Evolutionary conservation across 306 rosid genomes (phyloP), one percentile per base, ranked within the genome.

Genomic region (Castanospermum australe): DNA sequence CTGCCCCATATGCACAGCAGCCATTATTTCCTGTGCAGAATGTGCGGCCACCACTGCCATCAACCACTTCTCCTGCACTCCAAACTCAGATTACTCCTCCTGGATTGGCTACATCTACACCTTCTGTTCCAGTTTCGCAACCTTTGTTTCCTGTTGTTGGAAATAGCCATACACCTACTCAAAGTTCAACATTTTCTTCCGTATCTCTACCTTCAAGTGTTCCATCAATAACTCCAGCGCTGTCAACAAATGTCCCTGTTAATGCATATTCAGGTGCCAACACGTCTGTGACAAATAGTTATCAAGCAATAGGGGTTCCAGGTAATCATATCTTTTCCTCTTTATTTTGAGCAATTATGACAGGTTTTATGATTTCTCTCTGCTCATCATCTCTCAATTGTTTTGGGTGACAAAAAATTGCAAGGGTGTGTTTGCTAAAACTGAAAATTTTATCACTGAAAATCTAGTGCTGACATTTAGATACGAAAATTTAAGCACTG

Each of bases 11-110:
- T 81, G 70, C 86, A 50, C 98, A 87, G 24, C 99, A 91, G 82
- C 99, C 99, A 65, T 86, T 96, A 82, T 96, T 96, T 88, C 99
- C 99, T 36, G 96, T 96, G 86, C 99, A 96, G 89, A 92, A 85
- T 75, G 81, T 78, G 73, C 85, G 93, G 79, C 93, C 94, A 45
- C 93, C 97, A 52, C 50, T 90, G 36, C 86, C 94, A 42, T 50
- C 90, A 81, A 71, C 94, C 28, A 72, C 84, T 36, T 62, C 93
- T 39, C 79, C 93, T 73, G 75, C 86, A 56, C 87, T 81, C 51
- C 88, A 89, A 82, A 82, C 91, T 41, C 98, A 88, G 78, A 80
- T 91, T 45, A 71, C 87, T 70, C 96, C 96, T 67, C 99, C 98
- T 56, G 98, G 99, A 20, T 67, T 94, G 85, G 87, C 91, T 32